Percentiles rank a stretch among this genome's conserved stretches.
Evolutionary conservation across 1,284 basidiomycete species (phyloP).

Genomic region (Pterulicium gracile): DNA sequence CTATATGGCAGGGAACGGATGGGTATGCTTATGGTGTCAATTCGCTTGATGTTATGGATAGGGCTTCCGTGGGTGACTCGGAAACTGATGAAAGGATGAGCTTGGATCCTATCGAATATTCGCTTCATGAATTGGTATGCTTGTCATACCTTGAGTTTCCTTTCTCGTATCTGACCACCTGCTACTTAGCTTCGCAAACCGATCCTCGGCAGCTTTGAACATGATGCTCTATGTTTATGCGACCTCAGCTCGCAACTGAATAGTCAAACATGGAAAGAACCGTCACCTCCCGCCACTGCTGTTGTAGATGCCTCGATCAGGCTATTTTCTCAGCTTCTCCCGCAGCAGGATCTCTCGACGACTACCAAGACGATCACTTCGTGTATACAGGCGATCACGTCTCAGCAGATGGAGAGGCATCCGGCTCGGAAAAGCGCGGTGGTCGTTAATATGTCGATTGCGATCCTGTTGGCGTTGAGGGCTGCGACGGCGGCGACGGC

Average conservation of each 20-base stretch:
- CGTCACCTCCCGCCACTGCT: constrained; percentile 72
- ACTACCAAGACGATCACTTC: constrained; percentile 61
- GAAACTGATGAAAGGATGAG: constrained; percentile 39
- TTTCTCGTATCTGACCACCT: constrained; percentile 21
- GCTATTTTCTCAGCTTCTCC: constrained; percentile 75
- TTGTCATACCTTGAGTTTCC: constrained; percentile 2
- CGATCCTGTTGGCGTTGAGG: constrained; percentile 67
- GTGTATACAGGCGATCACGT: constrained; percentile 62
- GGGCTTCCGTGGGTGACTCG: constrained; percentile 25
- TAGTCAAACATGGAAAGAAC: constrained; percentile 25
- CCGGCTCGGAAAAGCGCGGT: constrained; percentile 85
- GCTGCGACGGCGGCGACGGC: constrained; percentile 39
- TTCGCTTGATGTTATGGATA: constrained; percentile 43
- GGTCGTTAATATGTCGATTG: constrained; percentile 74
- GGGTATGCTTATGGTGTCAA: constrained; percentile 93
- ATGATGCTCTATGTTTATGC: constrained; percentile 77
- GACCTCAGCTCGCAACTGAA: constrained; percentile 20
- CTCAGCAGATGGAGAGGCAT: constrained; percentile 81
- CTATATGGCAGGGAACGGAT: constrained; percentile 81
- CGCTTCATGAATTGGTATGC: constrained; percentile 64
- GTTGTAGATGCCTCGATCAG: constrained; percentile 86
- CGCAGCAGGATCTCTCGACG: constrained; percentile 65
- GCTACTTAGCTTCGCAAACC: constrained; percentile 75
- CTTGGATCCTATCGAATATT: constrained; percentile 67
- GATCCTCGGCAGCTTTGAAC: constrained; percentile 77